A percentile compares a stretch with the other conserved stretches of the same genome.
These are phyloP conservation scores for Sugiyamaella mastotermitis DNA, from an alignment of 805 yeast species.

Conservation along the genomic window DNA sequence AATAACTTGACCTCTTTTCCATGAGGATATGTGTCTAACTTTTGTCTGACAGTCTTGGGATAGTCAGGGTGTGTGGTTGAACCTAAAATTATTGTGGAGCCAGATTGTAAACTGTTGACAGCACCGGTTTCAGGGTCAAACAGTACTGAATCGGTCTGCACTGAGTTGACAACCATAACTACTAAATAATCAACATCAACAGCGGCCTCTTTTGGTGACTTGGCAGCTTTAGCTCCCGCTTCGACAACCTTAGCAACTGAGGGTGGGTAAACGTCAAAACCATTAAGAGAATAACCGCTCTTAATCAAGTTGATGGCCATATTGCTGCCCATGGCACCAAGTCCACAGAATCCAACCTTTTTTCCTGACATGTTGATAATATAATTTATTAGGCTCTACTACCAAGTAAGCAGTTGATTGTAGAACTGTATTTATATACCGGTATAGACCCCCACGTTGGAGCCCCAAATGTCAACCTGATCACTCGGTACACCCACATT, in stretches of 20 bases:
- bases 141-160: slow-evolving; percentile 9
- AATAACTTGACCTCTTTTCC: slow-evolving; percentile 4
- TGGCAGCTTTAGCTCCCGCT: slow-evolving; percentile 5
- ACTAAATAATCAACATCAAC: slow-evolving; percentile 7
- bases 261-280: slow-evolving; percentile 10
- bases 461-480: too few species aligned
- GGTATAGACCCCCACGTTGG: too few species aligned
- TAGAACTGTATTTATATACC: too few species aligned
- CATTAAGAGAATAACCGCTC: slow-evolving; percentile 5
- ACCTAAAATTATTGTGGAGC: slow-evolving; percentile 5
- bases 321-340: slow-evolving; percentile 12
- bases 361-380: too few species aligned
- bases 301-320: slow-evolving; percentile 8
- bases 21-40: not conserved
- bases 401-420: too few species aligned
- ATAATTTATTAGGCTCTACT: too few species aligned
- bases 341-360: slow-evolving; percentile 12
- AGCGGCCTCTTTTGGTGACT: slow-evolving; percentile 9
- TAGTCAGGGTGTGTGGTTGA: slow-evolving; percentile 10
- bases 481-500: too few species aligned
- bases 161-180: slow-evolving; percentile 11
- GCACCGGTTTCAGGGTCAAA: slow-evolving; percentile 5
- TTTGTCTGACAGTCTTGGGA: slow-evolving; percentile 1
- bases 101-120: not conserved
- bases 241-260: slow-evolving; percentile 7